Conservation (phyloP, 495 filamentous ascomycete species). For the Schizothecium vesticola region DNA sequence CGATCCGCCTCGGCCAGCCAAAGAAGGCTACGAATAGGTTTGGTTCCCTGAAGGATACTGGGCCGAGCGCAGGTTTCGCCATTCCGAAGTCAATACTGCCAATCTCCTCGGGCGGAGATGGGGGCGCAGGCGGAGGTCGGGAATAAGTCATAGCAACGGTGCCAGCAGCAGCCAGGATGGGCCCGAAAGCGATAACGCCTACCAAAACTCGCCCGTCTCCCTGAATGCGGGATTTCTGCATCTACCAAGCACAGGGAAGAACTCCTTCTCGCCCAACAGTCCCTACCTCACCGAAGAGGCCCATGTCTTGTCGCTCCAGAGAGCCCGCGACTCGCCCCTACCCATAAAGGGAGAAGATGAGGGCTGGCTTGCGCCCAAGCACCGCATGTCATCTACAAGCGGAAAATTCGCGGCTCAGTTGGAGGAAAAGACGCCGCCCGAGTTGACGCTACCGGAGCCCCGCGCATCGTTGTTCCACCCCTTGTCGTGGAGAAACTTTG, state of each 20-base stretch:
- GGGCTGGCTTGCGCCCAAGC: conserved; percentile 17
- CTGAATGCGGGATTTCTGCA: conserved; percentile 14
- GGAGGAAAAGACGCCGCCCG: neutral
- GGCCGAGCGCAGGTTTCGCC: conserved; percentile 44
- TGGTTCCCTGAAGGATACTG: conserved; percentile 53
- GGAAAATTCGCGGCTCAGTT: neutral
- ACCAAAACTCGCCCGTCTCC: conserved; percentile 14
- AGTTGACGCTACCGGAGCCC: neutral
- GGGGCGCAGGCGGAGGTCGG: conserved; percentile 34
- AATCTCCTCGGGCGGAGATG: conserved; percentile 24
- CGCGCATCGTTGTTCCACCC: neutral
- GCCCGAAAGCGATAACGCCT: conserved; percentile 10
- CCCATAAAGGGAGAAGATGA: conserved; percentile 5
- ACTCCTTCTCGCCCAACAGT: conserved; percentile 13
- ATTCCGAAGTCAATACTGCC: conserved; percentile 1
- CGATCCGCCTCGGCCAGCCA: conserved; percentile 47
- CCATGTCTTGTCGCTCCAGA: conserved; percentile 33
- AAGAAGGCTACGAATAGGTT: conserved; percentile 48
- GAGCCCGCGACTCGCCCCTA: conserved; percentile 8
- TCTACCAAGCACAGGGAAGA: neutral
- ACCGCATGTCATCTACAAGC: neutral
- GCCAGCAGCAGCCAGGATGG: conserved; percentile 15
- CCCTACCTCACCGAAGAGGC: conserved; percentile 32
- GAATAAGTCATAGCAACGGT: conserved; percentile 30
- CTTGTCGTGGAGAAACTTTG: conserved; percentile 4